Conservation (phyloP, 371 early-diverging fungal genomes). For the Chytridiales sp. region DNA sequence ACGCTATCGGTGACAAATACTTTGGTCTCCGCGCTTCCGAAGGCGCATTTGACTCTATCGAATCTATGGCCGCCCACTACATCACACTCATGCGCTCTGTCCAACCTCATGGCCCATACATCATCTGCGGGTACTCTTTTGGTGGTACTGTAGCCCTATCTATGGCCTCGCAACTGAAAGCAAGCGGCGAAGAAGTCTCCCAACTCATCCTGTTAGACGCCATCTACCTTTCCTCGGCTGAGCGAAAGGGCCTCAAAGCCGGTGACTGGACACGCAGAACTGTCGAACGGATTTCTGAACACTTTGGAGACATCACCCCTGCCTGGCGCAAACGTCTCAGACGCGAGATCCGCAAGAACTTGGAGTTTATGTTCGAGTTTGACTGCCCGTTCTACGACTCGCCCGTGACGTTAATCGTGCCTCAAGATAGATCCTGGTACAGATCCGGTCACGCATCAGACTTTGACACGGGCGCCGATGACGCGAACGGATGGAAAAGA, state of each 20-base stretch:
- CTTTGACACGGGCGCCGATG: neutral
- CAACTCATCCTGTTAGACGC: slow-evolving; percentile 20
- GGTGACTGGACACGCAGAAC: neutral
- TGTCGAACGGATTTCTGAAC: neutral
- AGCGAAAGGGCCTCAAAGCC: slow-evolving; percentile 2
- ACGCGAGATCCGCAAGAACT: slow-evolving; percentile 11
- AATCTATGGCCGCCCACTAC: slow-evolving; percentile 18
- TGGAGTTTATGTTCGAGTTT: neutral
- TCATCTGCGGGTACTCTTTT: slow-evolving; percentile 16
- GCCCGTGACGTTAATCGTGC: slow-evolving; percentile 8
- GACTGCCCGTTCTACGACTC: neutral
- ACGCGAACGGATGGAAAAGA: slow-evolving; percentile 4
- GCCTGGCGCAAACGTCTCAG: neutral
- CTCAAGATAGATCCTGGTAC: slow-evolving; percentile 8
- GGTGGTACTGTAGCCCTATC: slow-evolving; percentile 19
- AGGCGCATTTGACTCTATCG: slow-evolving; percentile 6
- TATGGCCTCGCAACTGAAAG: slow-evolving; percentile 15
- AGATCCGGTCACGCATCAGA: slow-evolving; percentile 5
- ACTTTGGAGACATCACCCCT: slow-evolving; percentile 6
- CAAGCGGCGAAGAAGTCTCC: slow-evolving; percentile 10
- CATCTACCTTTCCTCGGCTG: neutral
- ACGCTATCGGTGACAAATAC: slow-evolving; percentile 14
- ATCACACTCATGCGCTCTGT: slow-evolving; percentile 12
- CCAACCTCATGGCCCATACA: slow-evolving; percentile 24
- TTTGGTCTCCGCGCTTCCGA: slow-evolving; percentile 11